Evolutionary conservation across 257 asterid genomes (phyloP).

Genomic region (Fraxinus excelsior): DNA sequence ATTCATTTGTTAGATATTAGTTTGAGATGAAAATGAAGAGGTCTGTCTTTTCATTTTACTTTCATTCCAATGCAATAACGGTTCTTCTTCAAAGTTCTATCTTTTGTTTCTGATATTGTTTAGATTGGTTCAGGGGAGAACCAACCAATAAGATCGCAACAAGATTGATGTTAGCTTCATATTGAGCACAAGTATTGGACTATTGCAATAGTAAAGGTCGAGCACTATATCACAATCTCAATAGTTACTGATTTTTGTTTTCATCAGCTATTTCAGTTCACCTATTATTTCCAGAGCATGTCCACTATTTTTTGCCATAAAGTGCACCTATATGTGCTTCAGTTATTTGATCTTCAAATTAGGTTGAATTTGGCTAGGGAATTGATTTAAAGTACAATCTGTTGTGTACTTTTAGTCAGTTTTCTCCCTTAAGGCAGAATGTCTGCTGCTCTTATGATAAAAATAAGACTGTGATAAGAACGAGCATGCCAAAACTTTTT

Average conservation of each 20-base stretch:
- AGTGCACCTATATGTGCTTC: too few species aligned
- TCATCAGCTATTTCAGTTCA: neutral
- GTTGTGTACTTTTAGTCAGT: too few species aligned
- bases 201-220: neutral
- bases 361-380: too few species aligned
- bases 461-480: too few species aligned
- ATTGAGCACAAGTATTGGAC: constrained; percentile 56
- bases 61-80: neutral
- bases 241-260: neutral
- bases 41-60: neutral
- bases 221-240: too few species aligned
- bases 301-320: too few species aligned
- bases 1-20: neutral
- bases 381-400: too few species aligned
- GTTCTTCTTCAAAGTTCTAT: neutral
- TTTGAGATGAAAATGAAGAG: neutral
- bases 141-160: constrained; percentile 48
- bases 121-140: constrained; percentile 28
- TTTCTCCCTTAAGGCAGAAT: too few species aligned
- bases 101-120: neutral
- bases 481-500: too few species aligned
- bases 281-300: too few species aligned
- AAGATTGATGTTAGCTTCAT: constrained; percentile 50
- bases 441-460: too few species aligned
- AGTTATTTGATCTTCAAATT: too few species aligned